A percentile compares a stretch with the other conserved stretches of the same genome.
phyloP scores from a whole-genome alignment of 2,329 filamentous ascomycete genomes.

The Pseudocercospora crystallina region DNA sequence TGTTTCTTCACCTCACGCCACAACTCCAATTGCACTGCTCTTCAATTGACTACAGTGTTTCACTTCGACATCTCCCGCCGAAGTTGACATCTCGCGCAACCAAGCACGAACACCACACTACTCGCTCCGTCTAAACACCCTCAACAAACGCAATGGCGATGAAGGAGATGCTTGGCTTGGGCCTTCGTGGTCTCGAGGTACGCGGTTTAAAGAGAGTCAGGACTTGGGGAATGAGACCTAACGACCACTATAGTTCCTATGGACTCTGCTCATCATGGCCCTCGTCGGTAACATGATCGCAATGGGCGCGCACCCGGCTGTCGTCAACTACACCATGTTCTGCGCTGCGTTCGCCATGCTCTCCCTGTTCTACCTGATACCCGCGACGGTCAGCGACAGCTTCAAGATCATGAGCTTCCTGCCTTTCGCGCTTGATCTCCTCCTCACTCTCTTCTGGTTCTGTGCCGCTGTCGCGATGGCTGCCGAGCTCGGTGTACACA shows the following conservation, averaged over 20 bases:
- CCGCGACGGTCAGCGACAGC: conserved; percentile 54
- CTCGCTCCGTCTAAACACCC: too few relatives aligned
- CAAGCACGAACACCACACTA: too few relatives aligned
- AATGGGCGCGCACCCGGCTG: conserved; percentile 48
- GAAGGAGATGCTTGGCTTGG: conserved; percentile 26
- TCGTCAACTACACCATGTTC: conserved; percentile 67
- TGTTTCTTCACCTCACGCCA: too few relatives aligned
- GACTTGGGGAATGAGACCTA: conserved; percentile 2
- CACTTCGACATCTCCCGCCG: too few relatives aligned
- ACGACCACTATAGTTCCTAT: conserved; percentile 52
- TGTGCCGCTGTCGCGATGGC: conserved; percentile 69
- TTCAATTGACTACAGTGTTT: too few relatives aligned
- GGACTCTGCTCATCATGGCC: conserved; percentile 60
- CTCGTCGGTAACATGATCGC: conserved; percentile 65
- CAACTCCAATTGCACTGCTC: too few relatives aligned
- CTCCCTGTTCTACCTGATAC: conserved; percentile 62
- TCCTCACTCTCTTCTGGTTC: conserved; percentile 67
- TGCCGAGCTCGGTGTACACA: conserved; percentile 65
- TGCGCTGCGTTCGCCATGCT: conserved; percentile 66
- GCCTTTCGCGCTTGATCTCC: conserved; percentile 56
- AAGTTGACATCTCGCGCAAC: too few relatives aligned
- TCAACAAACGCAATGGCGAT: conserved; percentile 13
- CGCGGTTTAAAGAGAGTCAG: neutral
- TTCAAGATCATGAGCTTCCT: conserved; percentile 53
- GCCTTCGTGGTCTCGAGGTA: conserved; percentile 31